Evolutionary conservation across 2,329 filamentous ascomycete genomes (phyloP).

Genomic region (Fusarium graminum): DNA sequence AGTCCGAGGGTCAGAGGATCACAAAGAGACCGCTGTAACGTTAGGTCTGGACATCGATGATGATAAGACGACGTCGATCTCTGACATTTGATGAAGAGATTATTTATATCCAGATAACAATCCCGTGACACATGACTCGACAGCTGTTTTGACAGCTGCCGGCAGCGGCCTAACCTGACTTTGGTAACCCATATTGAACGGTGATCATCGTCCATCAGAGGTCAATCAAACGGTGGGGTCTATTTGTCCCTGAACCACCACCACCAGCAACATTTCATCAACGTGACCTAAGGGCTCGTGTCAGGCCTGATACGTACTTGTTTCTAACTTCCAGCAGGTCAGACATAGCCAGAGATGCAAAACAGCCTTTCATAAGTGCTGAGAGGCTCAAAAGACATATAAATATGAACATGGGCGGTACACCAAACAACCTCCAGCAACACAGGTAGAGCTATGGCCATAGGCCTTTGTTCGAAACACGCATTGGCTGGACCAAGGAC

Average conservation of each 20-base stretch:
- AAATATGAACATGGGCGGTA: not conserved
- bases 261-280: conserved; percentile 18
- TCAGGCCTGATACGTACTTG: conserved; percentile 32
- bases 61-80: not conserved
- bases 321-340: conserved; percentile 24
- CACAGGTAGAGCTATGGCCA: not conserved
- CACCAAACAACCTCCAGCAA: conserved; percentile 18
- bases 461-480: conserved; percentile 13
- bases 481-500: conserved; percentile 30
- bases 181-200: conserved; percentile 29
- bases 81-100: not conserved
- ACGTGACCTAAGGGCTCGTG: conserved; percentile 36
- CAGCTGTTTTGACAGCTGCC: conserved; percentile 27
- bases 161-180: conserved; percentile 23
- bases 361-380: conserved; percentile 34
- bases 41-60: not conserved
- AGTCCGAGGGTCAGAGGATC: not conserved
- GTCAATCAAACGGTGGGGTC: conserved; percentile 36
- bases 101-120: conserved; percentile 9
- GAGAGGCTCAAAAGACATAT: conserved; percentile 23
- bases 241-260: conserved; percentile 15
- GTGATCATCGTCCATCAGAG: conserved; percentile 30
- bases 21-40: not conserved
- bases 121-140: conserved; percentile 17
- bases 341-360: conserved; percentile 15